Evolutionary conservation across 768 basidiomycete genomes (phyloP).

Genomic region (Rubroboletus pulcherrimus): DNA sequence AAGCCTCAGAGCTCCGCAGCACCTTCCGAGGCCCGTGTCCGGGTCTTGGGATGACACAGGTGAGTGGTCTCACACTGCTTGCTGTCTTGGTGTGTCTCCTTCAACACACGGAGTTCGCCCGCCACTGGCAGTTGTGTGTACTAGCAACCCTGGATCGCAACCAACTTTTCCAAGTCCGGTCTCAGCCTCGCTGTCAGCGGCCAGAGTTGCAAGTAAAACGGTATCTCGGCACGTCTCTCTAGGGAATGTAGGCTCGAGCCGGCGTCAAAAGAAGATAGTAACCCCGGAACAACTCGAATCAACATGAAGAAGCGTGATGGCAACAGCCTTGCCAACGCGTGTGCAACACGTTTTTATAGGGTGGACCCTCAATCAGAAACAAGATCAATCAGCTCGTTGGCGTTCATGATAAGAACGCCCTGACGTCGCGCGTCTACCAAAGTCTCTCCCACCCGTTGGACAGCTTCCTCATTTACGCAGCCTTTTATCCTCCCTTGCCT

Average conservation of each 20-base stretch:
- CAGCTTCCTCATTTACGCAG: background rate
- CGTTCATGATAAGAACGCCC: slow-evolving; percentile 29
- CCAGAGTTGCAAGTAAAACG: background rate
- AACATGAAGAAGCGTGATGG: slow-evolving; percentile 8
- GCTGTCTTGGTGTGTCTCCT: background rate
- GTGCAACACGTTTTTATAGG: slow-evolving; percentile 35
- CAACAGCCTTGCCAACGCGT: slow-evolving; percentile 33
- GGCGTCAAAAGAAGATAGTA: slow-evolving; percentile 18
- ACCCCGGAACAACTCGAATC: slow-evolving; percentile 21
- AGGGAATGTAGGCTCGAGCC: slow-evolving; percentile 16
- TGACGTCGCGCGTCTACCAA: slow-evolving; percentile 13
- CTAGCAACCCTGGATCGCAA: slow-evolving; percentile 1
- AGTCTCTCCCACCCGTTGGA: background rate
- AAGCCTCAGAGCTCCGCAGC: background rate
- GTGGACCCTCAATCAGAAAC: slow-evolving; percentile 35
- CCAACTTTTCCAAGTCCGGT: slow-evolving; percentile 6
- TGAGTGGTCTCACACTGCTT: background rate
- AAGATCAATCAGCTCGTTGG: slow-evolving; percentile 21
- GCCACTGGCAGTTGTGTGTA: background rate
- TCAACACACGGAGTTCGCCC: slow-evolving; percentile 4
- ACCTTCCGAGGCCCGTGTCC: background rate
- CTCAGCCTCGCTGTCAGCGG: slow-evolving; percentile 6
- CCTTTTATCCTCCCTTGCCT: background rate
- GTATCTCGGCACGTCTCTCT: slow-evolving; percentile 9
- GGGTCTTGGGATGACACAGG: slow-evolving; percentile 2